Base-by-base conservation (phyloP, 371 early-diverging fungal species). In the Circinella umbellata region DNA sequence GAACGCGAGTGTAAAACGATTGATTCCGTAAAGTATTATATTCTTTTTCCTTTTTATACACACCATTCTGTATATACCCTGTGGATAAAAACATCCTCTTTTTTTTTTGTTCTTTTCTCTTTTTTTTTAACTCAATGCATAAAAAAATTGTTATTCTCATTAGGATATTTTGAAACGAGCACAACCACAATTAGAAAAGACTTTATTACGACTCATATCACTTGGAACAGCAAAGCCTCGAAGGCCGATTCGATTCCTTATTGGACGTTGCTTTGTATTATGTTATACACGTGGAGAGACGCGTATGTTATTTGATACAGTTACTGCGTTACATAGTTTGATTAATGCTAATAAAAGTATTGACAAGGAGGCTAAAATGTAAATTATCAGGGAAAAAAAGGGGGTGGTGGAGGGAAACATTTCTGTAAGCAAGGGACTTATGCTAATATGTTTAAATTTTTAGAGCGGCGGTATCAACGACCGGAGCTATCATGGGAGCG, bases 401-500 rank as follows among this genome's bases (percentile, higher is more conserved):
- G 27, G 27, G 27, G 27, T 27, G 27, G 27, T 27, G 27, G 27
- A 27, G 2, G 27, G 66, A 27, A n/a, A n/a, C n/a, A n/a, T n/a
- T n/a, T n/a, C n/a, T n/a, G n/a, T n/a, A n/a, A 47, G 47, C 47
- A 15, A 47, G 15, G 9, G 47, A 39, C 27, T 34, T 14, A 35
- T 48, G 14, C n/a, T 49, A 38, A n/a, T 27, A 34, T 39, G 46
- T 7, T 51, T 63, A 39, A 62, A n/a, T n/a, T 15, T 51, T 3
- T 71, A 94, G 95, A 38, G 93, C 96, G 5, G 89, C 93, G 0
- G 85, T 95, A 17, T 80, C 91, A 39, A 89, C 90, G 51, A 86
- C 92, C 2, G 96, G 97, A 2, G 84, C 83, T 34, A 82, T 89
- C 38, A 86, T 87, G 83, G 92, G 91, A 36, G 83, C 89, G 1